Evolutionary conservation across 2,329 filamentous ascomycete genomes (phyloP).

Genomic region (Fusarium sp.): DNA sequence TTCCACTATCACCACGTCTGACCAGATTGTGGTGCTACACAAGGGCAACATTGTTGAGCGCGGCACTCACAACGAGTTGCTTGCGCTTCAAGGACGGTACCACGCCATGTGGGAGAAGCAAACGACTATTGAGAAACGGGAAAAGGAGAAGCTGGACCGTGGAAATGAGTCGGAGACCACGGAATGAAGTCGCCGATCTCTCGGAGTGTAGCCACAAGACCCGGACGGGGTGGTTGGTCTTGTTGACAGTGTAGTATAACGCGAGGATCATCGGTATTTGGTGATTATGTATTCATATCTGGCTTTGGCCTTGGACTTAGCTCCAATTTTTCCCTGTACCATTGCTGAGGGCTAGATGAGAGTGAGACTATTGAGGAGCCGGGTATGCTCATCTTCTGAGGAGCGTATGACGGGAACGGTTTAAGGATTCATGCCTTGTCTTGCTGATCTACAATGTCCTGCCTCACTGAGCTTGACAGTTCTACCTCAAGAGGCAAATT

Average conservation of each 20-base stretch:
- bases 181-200: not conserved
- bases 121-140: constrained; percentile 52
- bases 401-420: not conserved
- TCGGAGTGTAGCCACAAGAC: too few relatives aligned
- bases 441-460: not conserved
- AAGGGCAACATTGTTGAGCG: constrained; percentile 60
- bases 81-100: constrained; percentile 57
- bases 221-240: not conserved
- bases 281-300: not conserved
- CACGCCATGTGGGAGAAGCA: constrained; percentile 63
- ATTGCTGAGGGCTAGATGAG: not conserved
- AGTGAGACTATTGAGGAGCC: not conserved
- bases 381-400: not conserved
- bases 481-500: not conserved
- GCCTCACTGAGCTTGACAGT: not conserved
- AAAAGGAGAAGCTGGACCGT: constrained; percentile 44
- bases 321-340: not conserved
- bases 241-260: not conserved
- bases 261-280: not conserved
- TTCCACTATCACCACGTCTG: constrained; percentile 64
- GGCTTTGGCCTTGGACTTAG: not conserved
- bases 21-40: constrained; percentile 63
- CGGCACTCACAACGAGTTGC: constrained; percentile 58
- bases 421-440: not conserved
- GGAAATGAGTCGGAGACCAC: constrained; percentile 23